phyloP scores from a whole-genome alignment of 2,329 filamentous ascomycete species.

The Blastomyces percursus region DNA sequence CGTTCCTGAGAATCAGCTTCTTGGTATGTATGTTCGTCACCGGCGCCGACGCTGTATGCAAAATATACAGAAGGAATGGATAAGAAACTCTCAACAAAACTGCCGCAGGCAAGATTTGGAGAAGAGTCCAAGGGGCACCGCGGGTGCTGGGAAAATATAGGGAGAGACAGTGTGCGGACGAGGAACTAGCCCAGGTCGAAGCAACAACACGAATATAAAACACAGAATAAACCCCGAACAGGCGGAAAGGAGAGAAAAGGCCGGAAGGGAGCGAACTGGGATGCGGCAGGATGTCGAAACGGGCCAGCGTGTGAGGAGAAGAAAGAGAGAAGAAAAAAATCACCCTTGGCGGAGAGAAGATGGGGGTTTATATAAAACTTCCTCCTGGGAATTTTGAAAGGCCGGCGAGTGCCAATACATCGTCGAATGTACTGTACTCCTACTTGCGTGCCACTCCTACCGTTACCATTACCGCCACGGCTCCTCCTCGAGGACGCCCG shows the following conservation, averaged over 20 bases:
- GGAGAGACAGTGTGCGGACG: slow-evolving; percentile 18
- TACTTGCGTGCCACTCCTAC: too few species aligned
- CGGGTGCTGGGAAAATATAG: slow-evolving; percentile 16
- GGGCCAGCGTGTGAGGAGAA: slow-evolving; percentile 18
- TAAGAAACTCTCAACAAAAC: neutral
- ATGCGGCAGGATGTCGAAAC: slow-evolving; percentile 10
- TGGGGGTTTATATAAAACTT: slow-evolving; percentile 5
- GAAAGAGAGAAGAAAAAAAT: slow-evolving; percentile 11
- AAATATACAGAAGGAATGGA: neutral
- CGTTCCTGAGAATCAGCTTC: neutral
- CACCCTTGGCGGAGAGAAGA: slow-evolving; percentile 6
- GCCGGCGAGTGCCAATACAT: too few species aligned
- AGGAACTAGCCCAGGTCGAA: slow-evolving; percentile 29
- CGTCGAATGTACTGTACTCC: too few species aligned
- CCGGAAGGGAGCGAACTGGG: slow-evolving; percentile 13
- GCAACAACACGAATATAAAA: slow-evolving; percentile 9
- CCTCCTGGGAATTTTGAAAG: too few species aligned
- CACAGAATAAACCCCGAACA: slow-evolving; percentile 17
- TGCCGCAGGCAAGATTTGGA: slow-evolving; percentile 1
- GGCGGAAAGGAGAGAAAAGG: slow-evolving; percentile 14
- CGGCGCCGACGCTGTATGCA: neutral
- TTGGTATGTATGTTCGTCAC: neutral
- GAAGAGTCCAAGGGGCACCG: neutral
- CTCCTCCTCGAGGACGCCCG: too few species aligned
- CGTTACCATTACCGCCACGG: too few species aligned